Percentiles rank a stretch among this genome's conserved stretches.
These are phyloP conservation scores for Mortierella sp. DNA, from an alignment of 371 early-diverging fungal species.

Conservation along the genomic window DNA sequence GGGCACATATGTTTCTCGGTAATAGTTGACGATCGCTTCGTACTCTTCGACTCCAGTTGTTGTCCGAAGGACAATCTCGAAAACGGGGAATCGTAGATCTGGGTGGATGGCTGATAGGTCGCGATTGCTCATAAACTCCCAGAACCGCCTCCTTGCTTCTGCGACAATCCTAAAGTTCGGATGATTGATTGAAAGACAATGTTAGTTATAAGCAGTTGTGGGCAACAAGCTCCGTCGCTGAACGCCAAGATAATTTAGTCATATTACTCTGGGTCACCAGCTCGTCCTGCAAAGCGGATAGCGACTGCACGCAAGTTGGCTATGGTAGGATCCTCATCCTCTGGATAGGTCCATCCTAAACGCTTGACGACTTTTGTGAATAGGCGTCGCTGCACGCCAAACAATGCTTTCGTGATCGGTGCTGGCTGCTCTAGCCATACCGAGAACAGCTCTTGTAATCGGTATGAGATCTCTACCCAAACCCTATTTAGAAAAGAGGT, in stretches of 20 bases:
- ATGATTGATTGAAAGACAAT: neutral
- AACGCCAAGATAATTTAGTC: neutral
- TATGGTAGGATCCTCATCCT: slow-evolving; percentile 61
- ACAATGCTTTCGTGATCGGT: slow-evolving; percentile 58
- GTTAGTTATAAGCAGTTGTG: too few species aligned
- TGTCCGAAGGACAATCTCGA: slow-evolving; percentile 76
- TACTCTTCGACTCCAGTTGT: slow-evolving; percentile 79
- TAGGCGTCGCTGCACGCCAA: slow-evolving; percentile 61
- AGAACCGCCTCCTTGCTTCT: slow-evolving; percentile 74
- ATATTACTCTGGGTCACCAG: slow-evolving; percentile 58
- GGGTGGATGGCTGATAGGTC: slow-evolving; percentile 80
- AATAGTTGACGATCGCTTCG: slow-evolving; percentile 81
- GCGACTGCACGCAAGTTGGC: slow-evolving; percentile 62
- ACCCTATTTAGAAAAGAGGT: slow-evolving; percentile 45
- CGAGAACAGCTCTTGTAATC: slow-evolving; percentile 56
- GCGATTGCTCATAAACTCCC: slow-evolving; percentile 62
- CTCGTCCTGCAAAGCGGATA: slow-evolving; percentile 62
- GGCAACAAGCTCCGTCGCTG: too few species aligned
- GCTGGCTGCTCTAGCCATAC: slow-evolving; percentile 69
- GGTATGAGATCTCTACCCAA: slow-evolving; percentile 66
- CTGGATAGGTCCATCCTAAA: slow-evolving; percentile 70
- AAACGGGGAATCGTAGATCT: slow-evolving; percentile 87
- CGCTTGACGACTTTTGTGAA: slow-evolving; percentile 64
- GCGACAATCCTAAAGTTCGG: slow-evolving; percentile 50
- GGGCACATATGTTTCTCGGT: slow-evolving; percentile 71